phyloP scores from a whole-genome alignment of 495 filamentous ascomycete species.

The Thermochaetoides thermophila region DNA sequence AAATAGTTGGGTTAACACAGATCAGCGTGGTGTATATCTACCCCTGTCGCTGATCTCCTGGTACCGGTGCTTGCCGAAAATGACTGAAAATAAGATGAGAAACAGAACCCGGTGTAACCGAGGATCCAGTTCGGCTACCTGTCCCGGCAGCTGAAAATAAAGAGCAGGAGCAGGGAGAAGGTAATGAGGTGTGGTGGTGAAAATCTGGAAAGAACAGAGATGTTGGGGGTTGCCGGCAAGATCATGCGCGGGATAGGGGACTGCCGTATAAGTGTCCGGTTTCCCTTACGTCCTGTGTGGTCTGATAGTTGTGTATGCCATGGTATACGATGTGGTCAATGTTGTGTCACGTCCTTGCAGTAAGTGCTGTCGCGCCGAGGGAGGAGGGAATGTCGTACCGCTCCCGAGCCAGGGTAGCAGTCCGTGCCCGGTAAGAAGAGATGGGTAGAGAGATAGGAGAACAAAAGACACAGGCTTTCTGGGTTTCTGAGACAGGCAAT shows the following conservation, averaged over 20 bases:
- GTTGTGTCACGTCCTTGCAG: constrained; percentile 9
- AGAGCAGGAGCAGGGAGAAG: background rate
- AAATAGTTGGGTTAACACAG: constrained; percentile 11
- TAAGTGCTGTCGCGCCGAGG: constrained; percentile 4
- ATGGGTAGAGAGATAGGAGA: no score
- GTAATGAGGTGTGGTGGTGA: no score
- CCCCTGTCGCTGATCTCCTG: constrained; percentile 15
- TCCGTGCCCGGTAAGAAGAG: constrained; percentile 4
- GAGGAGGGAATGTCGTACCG: constrained; percentile 3
- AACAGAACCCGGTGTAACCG: constrained; percentile 13
- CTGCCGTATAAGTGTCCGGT: constrained; percentile 3
- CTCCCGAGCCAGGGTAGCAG: background rate
- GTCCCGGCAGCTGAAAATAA: constrained; percentile 7
- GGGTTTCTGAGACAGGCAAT: constrained; percentile 2
- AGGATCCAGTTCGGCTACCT: constrained; percentile 11
- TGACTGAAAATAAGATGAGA: constrained; percentile 8
- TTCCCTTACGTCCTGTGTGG: background rate
- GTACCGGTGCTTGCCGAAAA: constrained; percentile 7
- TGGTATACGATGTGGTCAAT: background rate
- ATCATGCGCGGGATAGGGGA: background rate
- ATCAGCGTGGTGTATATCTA: constrained; percentile 14
- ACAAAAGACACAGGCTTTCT: constrained; percentile 1
- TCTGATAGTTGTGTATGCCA: constrained; percentile 1
- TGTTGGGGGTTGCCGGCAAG: constrained; percentile 2
- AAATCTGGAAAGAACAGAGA: no score